Evolutionary conservation across 2,329 filamentous ascomycete genomes (phyloP).

Genomic region (Tolypocladium ovalisporum): DNA sequence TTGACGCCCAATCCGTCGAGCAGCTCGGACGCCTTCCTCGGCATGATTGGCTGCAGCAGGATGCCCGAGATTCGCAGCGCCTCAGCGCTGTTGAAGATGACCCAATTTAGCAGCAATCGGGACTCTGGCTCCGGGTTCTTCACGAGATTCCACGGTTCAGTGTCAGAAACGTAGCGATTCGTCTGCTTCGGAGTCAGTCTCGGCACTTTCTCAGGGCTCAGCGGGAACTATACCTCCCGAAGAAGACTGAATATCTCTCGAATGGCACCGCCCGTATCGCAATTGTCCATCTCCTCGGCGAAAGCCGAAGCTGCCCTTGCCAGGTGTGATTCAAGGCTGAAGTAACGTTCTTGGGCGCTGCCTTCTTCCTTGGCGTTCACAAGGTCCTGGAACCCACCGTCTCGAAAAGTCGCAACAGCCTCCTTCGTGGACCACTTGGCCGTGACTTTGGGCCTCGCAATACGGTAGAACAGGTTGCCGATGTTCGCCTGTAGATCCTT

Average conservation of each 20-base stretch:
- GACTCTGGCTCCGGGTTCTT: constrained; percentile 23
- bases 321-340: constrained; percentile 16
- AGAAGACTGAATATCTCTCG: constrained; percentile 52
- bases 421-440: constrained; percentile 51
- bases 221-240: constrained; percentile 37
- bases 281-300: constrained; percentile 46
- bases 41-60: constrained; percentile 85
- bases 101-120: constrained; percentile 36
- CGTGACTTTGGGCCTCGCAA: constrained; percentile 49
- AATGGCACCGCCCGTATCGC: constrained; percentile 56
- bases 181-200: constrained; percentile 17
- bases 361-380: not conserved
- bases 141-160: constrained; percentile 56
- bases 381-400: constrained; percentile 12
- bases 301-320: constrained; percentile 16
- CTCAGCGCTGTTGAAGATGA: constrained; percentile 64
- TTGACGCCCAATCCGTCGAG: constrained; percentile 71
- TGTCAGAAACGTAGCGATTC: constrained; percentile 41
- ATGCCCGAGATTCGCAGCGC: constrained; percentile 71
- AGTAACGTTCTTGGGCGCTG: constrained; percentile 3
- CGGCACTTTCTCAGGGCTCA: too few relatives aligned
- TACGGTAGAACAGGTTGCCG: constrained; percentile 68
- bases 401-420: constrained; percentile 32
- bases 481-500: constrained; percentile 67
- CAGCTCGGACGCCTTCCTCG: constrained; percentile 58